phyloP scores from a whole-genome alignment of 2,329 filamentous ascomycete species.

The Sporothrix globosa region DNA sequence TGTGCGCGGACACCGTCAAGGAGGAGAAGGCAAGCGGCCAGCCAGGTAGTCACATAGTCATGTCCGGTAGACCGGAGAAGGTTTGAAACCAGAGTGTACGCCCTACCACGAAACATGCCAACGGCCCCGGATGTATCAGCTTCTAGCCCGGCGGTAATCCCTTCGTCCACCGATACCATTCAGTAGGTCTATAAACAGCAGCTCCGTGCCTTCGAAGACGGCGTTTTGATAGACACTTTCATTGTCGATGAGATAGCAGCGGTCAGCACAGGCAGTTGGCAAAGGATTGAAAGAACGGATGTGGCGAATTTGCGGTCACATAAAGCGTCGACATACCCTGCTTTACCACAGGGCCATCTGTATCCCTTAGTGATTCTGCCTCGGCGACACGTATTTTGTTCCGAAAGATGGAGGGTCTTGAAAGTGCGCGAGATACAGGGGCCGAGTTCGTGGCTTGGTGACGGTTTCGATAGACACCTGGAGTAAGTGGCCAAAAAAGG shows the following conservation, averaged over 20 bases:
- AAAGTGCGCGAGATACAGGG: conserved; percentile 42
- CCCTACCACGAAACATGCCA: not conserved
- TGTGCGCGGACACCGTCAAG: not conserved
- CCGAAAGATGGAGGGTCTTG: conserved; percentile 40
- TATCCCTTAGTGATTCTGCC: not conserved
- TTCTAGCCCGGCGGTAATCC: no score
- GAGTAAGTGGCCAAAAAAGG: no score
- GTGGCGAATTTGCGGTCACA: not conserved
- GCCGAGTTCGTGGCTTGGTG: conserved; percentile 38
- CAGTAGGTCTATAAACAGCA: not conserved
- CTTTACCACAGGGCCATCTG: not conserved
- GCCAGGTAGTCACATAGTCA: not conserved
- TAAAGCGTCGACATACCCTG: not conserved
- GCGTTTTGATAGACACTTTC: not conserved
- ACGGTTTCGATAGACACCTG: no score
- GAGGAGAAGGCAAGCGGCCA: not conserved
- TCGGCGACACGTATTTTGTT: conserved; percentile 36
- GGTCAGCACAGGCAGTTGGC: not conserved
- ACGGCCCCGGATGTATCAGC: no score
- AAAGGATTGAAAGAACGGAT: not conserved
- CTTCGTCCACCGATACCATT: not conserved
- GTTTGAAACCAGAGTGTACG: no score
- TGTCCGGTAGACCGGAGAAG: no score
- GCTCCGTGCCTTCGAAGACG: no score
- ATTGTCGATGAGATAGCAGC: not conserved